A percentile compares a stretch with the other conserved stretches of the same genome.
phyloP scores from a whole-genome alignment of 2,329 filamentous ascomycete genomes.

The Aspergillus calidoustus region DNA sequence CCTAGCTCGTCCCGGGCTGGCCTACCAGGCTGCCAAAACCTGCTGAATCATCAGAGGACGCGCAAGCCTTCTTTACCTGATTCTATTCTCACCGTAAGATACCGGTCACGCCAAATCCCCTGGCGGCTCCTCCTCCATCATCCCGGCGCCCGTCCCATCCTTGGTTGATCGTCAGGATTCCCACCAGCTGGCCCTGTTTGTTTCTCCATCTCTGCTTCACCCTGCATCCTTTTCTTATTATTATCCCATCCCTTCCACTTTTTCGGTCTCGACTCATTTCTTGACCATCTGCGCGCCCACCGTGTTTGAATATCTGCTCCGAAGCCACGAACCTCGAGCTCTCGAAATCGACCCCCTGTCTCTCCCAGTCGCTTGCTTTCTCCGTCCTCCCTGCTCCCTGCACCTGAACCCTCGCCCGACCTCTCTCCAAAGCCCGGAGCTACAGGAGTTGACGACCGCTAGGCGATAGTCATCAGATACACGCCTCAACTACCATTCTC shows the following conservation, averaged over 20 bases:
- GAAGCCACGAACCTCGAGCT: background rate
- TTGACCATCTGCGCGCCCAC: slow-evolving; percentile 1
- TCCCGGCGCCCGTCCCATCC: slow-evolving; percentile 17
- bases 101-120: slow-evolving; percentile 11
- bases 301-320: background rate
- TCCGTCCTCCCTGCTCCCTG: slow-evolving; percentile 4
- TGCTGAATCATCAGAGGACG: slow-evolving; percentile 40
- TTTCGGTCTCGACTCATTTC: slow-evolving; percentile 3
- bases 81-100: slow-evolving; percentile 26
- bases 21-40: background rate
- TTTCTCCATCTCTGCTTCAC: slow-evolving; percentile 14
- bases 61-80: slow-evolving; percentile 35
- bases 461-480: background rate
- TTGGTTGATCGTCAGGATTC: slow-evolving; percentile 17
- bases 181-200: slow-evolving; percentile 16
- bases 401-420: slow-evolving; percentile 14
- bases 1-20: background rate
- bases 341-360: background rate
- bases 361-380: slow-evolving; percentile 2
- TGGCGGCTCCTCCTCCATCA: slow-evolving; percentile 17
- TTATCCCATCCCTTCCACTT: background rate
- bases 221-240: slow-evolving; percentile 1
- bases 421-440: background rate
- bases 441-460: background rate
- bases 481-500: background rate